Conservation (phyloP, 108 stramenopile genomes). For the Discostella pseudostelligera region DNA sequence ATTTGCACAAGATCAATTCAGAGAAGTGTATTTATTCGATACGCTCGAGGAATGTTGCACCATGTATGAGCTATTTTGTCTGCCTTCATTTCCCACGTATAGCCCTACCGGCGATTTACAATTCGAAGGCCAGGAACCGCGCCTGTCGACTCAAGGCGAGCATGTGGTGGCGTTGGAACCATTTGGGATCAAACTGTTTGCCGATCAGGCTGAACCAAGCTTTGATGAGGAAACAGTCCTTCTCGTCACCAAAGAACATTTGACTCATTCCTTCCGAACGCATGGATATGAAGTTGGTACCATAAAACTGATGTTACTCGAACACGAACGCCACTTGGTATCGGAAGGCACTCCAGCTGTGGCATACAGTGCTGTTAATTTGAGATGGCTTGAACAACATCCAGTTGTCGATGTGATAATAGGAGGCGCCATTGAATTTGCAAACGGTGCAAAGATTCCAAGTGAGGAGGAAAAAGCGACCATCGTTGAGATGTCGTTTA, state of each 20-base stretch:
- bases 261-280: slow-evolving; percentile 37
- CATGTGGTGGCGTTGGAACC: slow-evolving; percentile 13
- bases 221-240: slow-evolving; percentile 20
- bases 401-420: slow-evolving; percentile 20
- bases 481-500: slow-evolving; percentile 20
- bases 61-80: background rate
- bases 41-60: background rate
- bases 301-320: slow-evolving; percentile 35
- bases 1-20: background rate
- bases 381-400: slow-evolving; percentile 1
- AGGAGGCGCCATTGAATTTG: slow-evolving; percentile 37
- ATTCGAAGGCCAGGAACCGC: background rate
- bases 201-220: slow-evolving; percentile 5
- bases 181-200: slow-evolving; percentile 16
- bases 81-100: slow-evolving; percentile 18
- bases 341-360: background rate
- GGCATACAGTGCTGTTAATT: background rate
- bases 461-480: slow-evolving; percentile 14
- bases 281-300: slow-evolving; percentile 7
- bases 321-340: slow-evolving; percentile 13
- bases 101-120: background rate
- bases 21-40: background rate
- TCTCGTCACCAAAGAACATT: slow-evolving; percentile 28
- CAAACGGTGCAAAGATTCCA: slow-evolving; percentile 2
- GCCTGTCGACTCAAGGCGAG: slow-evolving; percentile 1